Evolutionary conservation across 2,329 filamentous ascomycete species (phyloP).

Genomic region (Colletotrichum tropicale): DNA sequence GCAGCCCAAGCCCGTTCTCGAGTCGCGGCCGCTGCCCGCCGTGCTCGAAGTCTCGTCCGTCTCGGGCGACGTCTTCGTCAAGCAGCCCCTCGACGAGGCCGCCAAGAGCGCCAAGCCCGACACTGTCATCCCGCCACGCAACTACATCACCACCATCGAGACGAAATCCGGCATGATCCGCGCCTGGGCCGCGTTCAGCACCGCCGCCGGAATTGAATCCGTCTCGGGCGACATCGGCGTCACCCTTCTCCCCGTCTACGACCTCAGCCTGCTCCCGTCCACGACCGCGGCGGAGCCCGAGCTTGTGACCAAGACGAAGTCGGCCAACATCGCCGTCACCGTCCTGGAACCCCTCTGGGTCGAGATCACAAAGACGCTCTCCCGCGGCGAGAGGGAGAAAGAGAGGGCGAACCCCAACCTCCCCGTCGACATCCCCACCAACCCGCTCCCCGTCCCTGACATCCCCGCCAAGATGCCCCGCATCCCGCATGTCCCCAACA

Average conservation of each 20-base stretch:
- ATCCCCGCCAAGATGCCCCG: conserved; percentile 3
- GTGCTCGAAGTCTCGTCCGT: conserved; percentile 43
- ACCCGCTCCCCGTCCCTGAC: conserved; percentile 4
- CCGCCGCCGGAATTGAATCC: conserved; percentile 29
- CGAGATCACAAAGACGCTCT: conserved; percentile 19
- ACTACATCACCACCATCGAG: conserved; percentile 50
- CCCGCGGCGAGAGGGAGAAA: conserved; percentile 6
- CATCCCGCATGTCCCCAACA: background rate
- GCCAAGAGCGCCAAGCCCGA: conserved; percentile 21
- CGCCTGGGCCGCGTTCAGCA: conserved; percentile 44
- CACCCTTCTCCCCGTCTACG: conserved; percentile 48
- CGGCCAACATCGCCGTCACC: conserved; percentile 41
- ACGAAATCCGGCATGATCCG: conserved; percentile 49
- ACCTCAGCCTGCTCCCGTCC: conserved; percentile 24
- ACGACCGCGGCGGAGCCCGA: conserved; percentile 23
- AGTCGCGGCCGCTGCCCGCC: conserved; percentile 40
- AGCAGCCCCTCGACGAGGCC: conserved; percentile 40
- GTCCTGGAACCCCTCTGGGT: conserved; percentile 52
- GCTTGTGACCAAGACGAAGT: conserved; percentile 48
- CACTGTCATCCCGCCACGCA: conserved; percentile 43
- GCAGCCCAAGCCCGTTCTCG: conserved; percentile 41
- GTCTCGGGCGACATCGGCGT: conserved; percentile 46
- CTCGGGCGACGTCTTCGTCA: conserved; percentile 47
- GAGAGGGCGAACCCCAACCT: conserved; percentile 11
- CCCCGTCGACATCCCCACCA: conserved; percentile 19